Evolutionary conservation across 2,329 filamentous ascomycete genomes (phyloP), one percentile per base, ranked within the genome.

Genomic region (Boeremia exigua): DNA sequence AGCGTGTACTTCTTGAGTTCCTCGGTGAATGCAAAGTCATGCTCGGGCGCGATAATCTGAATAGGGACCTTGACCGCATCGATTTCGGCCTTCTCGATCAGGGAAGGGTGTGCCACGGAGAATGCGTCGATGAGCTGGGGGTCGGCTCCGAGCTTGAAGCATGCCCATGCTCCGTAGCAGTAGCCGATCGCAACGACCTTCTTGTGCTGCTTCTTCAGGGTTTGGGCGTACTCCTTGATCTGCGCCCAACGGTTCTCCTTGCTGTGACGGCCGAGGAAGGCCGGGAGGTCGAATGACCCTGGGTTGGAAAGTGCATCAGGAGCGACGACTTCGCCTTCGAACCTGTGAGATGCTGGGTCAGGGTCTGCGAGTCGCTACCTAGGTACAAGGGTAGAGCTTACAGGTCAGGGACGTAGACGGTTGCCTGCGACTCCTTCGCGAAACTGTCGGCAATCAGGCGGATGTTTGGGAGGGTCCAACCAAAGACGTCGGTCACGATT

Each of bases 181-280:
- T 81, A 81, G 5, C 80, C 80, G 27, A 81, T 72, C 6, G 74
- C 77, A n/a, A 74, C 77, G 14, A 81, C 72, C 55, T 80, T 81
- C 48, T 61, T 54, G 54, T 70, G 71, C 34, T 68, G 58, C 44
- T 65, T 60, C 33, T 74, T 75, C n/a, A 80, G 63, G 0, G 67
- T 66, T 51, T 69, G 65, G 0, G 77, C 77, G 33, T 61, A 69
- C 11, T 66, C 69, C 27, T 75, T 63, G 23, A 79, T 76, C 50
- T 75, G 71, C 0, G 74, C 71, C 56, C 75, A 77, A 19, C 79
- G 76, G 3, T 66, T 60, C 0, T 73, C 71, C 11, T 77, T 77
- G 43, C 50, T 60, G 62, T 82, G 72, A 6, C 77, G 68, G 4
- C 27, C 56, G 3, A 76, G 38, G 63, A 81, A 81, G 0, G 57